Conservation (phyloP, 768 basidiomycete genomes). For the Podaxis sp. region DNA sequence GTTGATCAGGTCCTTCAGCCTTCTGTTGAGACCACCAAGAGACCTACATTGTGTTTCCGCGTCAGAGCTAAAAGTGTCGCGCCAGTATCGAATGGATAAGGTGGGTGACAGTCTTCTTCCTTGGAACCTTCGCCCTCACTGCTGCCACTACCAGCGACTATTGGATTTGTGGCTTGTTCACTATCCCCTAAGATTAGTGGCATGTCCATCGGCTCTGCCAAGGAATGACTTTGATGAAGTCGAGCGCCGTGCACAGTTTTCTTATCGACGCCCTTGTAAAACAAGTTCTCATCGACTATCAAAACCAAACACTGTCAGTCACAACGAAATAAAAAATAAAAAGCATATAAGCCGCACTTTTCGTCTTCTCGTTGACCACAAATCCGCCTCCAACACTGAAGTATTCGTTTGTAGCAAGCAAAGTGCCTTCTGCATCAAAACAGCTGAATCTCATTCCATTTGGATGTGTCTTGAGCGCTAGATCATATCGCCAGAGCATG, state of each 20-base stretch:
- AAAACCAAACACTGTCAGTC: slow-evolving; percentile 6
- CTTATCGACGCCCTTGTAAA: slow-evolving; percentile 91
- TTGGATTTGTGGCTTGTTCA: neutral
- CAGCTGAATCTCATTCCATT: slow-evolving; percentile 94
- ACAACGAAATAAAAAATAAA: neutral
- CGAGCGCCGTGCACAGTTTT: slow-evolving; percentile 75
- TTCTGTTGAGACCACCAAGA: neutral
- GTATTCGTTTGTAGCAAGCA: slow-evolving; percentile 94
- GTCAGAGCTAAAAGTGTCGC: slow-evolving; percentile 74
- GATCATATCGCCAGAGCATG: slow-evolving; percentile 91
- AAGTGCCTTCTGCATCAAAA: slow-evolving; percentile 76
- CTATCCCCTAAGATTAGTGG: slow-evolving; percentile 10
- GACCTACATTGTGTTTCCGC: slow-evolving; percentile 75
- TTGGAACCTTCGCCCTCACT: neutral
- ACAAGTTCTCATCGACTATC: slow-evolving; percentile 87
- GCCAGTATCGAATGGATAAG: slow-evolving; percentile 81
- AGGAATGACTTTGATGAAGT: slow-evolving; percentile 59
- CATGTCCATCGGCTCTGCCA: slow-evolving; percentile 33
- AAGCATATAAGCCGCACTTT: slow-evolving; percentile 44
- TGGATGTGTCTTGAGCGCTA: slow-evolving; percentile 84
- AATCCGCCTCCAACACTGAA: slow-evolving; percentile 95
- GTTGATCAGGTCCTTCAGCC: neutral
- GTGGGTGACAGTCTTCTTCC: slow-evolving; percentile 54
- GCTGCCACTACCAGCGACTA: neutral
- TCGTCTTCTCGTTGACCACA: slow-evolving; percentile 92